A percentile compares a stretch with the other conserved stretches of the same genome.
Conservation (phyloP, 192 early-diverging fungal genomes). For the Coemansia sp. region DNA sequence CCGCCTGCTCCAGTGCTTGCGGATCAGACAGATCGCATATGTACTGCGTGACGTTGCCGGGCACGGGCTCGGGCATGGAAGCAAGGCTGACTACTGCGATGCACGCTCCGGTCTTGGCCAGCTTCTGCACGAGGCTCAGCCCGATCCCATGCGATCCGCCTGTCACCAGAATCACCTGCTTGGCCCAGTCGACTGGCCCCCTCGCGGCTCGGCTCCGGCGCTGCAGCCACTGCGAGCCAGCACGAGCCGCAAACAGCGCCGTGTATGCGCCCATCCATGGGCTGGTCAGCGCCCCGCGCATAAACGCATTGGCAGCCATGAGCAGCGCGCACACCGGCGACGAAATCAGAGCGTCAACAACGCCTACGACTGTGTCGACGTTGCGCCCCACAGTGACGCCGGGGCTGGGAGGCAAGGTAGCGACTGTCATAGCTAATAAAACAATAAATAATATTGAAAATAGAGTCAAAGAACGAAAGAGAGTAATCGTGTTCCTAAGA, state of each 20-base stretch:
- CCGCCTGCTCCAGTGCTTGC: constrained; percentile 10
- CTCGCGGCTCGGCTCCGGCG: background rate
- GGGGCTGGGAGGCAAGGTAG: background rate
- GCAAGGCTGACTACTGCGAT: constrained; percentile 44
- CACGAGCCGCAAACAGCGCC: constrained; percentile 12
- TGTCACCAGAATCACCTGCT: constrained; percentile 43
- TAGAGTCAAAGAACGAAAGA: background rate
- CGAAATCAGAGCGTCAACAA: constrained; percentile 1
- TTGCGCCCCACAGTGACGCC: constrained; percentile 29
- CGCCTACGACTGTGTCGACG: constrained; percentile 29
- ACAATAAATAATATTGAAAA: background rate
- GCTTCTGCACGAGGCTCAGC: constrained; percentile 25
- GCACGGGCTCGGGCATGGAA: constrained; percentile 13
- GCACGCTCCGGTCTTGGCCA: constrained; percentile 17
- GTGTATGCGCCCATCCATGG: constrained; percentile 20
- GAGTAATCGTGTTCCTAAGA: background rate
- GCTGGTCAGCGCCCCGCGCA: constrained; percentile 3
- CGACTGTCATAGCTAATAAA: background rate
- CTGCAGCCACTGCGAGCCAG: background rate
- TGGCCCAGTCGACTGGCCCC: constrained; percentile 29
- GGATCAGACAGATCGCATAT: constrained; percentile 39
- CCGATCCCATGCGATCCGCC: constrained; percentile 54
- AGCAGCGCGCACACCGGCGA: constrained; percentile 19
- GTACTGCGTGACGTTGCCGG: constrained; percentile 24
- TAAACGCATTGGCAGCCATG: constrained; percentile 12